Evolutionary conservation across 106 monocot genomes (phyloP).

Genomic region (Dioscorea zingiberensis): DNA sequence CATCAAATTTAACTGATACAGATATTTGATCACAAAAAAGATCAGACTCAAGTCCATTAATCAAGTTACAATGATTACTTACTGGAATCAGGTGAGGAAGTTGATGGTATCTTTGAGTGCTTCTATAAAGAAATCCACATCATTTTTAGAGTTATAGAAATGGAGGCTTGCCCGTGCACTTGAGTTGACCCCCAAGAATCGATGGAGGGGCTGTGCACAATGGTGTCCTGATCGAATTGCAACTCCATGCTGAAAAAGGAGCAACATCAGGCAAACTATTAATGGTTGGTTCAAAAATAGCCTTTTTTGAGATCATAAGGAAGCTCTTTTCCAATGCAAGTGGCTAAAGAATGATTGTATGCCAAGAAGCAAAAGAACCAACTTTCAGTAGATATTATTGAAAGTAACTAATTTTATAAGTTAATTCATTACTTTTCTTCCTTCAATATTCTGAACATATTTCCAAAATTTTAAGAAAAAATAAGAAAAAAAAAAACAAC

Average conservation of each 20-base stretch:
- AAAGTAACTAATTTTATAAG: too few species aligned
- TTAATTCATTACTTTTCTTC: too few species aligned
- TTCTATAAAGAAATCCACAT: slow-evolving; percentile 66
- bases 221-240: slow-evolving; percentile 96
- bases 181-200: slow-evolving; percentile 50
- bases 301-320: too few species aligned
- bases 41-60: not conserved
- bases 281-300: too few species aligned
- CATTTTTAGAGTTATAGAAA: slow-evolving; percentile 85
- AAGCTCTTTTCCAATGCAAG: too few species aligned
- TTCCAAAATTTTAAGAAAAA: too few species aligned
- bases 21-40: not conserved
- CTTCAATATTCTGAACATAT: too few species aligned
- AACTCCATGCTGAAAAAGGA: slow-evolving; percentile 56
- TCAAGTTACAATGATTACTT: slow-evolving; percentile 1
- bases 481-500: not conserved
- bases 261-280: too few species aligned
- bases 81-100: slow-evolving; percentile 47
- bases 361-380: too few species aligned
- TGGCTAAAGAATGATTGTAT: too few species aligned
- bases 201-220: slow-evolving; percentile 87
- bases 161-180: slow-evolving; percentile 90
- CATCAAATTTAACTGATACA: not conserved
- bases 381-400: too few species aligned
- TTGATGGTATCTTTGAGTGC: slow-evolving; percentile 74